These are phyloP conservation scores for Saccharomycopsis babjevae DNA, from an alignment of 805 yeast genomes.

Conservation along the genomic window DNA sequence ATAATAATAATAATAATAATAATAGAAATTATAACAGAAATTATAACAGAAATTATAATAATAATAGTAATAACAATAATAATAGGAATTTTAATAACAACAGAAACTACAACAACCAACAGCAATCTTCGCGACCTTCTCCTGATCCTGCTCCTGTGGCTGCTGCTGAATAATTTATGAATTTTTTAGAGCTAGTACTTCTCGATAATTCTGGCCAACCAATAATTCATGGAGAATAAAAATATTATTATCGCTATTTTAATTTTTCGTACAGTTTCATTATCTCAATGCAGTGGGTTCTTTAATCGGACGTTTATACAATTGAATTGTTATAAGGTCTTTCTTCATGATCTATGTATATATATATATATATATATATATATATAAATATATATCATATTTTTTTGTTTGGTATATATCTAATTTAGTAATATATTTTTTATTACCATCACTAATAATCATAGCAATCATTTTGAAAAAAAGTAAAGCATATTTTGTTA, in stretches of 20 bases:
- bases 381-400: not conserved
- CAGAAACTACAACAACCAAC: not conserved
- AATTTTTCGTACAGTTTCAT: no score
- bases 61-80: slow-evolving; percentile 4
- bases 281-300: no score
- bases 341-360: not conserved
- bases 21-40: slow-evolving; percentile 1
- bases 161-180: not conserved
- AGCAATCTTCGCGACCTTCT: not conserved
- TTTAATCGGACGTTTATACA: not conserved
- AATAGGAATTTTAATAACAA: not conserved
- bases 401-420: not conserved
- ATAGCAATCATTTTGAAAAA: not conserved
- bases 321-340: not conserved
- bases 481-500: not conserved
- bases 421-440: not conserved
- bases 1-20: slow-evolving; percentile 16
- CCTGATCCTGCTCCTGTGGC: not conserved
- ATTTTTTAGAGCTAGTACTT: not conserved
- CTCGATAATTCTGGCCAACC: not conserved
- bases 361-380: not conserved
- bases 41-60: not conserved
- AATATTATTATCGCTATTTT: not conserved
- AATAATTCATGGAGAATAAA: not conserved
- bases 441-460: not conserved